A percentile compares a stretch with the other conserved stretches of the same genome.
Evolutionary conservation across 345 rosid species (phyloP).

Genomic region (Excoecaria cochinchinensis): DNA sequence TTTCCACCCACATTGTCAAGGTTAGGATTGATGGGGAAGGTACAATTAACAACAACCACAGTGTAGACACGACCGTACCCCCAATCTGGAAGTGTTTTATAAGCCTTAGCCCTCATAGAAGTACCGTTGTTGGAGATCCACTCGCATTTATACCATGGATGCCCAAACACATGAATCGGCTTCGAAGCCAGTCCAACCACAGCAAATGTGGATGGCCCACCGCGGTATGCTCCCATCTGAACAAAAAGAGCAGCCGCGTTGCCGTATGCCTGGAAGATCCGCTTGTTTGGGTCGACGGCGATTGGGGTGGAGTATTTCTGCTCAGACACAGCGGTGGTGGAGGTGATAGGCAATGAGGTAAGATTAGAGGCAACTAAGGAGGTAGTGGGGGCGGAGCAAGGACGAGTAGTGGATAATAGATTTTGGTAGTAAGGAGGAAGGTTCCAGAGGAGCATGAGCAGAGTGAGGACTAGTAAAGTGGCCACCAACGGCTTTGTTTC

Average conservation of each 20-base stretch:
- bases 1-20: conserved; percentile 62
- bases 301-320: conserved; percentile 29
- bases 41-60: conserved; percentile 73
- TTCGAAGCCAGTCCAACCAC: conserved; percentile 84
- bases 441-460: conserved; percentile 69
- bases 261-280: conserved; percentile 65
- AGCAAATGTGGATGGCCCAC: conserved; percentile 66
- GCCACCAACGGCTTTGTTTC: conserved; percentile 67
- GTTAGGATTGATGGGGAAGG: conserved; percentile 57
- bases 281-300: conserved; percentile 56
- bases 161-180: conserved; percentile 65
- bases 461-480: conserved; percentile 62
- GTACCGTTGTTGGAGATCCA: conserved; percentile 68
- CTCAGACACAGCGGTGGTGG: conserved; percentile 20
- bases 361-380: conserved; percentile 16
- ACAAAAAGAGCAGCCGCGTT: conserved; percentile 85
- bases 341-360: conserved; percentile 18
- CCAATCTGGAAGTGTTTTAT: conserved; percentile 83
- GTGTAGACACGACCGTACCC: conserved; percentile 88
- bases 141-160: conserved; percentile 80
- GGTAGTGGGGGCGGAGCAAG: conserved; percentile 35
- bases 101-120: conserved; percentile 56
- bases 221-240: conserved; percentile 87
- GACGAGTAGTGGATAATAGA: conserved; percentile 53
- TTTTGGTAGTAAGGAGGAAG: conserved; percentile 71